Evolutionary conservation across 768 basidiomycete species (phyloP).

Genomic region (Mycena epipterygia): DNA sequence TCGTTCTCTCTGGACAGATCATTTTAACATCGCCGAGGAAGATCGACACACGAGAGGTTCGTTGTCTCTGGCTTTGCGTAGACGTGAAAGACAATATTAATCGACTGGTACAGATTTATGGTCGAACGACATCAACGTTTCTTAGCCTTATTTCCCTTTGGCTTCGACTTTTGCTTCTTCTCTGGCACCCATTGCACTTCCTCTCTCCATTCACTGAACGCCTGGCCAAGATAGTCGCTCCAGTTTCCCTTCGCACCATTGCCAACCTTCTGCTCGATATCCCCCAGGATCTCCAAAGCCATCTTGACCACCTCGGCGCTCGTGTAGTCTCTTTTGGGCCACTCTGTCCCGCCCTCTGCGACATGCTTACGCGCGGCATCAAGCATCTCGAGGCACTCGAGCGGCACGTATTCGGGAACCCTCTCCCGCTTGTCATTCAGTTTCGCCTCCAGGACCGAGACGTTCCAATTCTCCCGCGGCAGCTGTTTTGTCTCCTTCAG

Average conservation of each 20-base stretch:
- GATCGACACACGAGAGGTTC: no score
- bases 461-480: conserved; percentile 21
- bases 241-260: background rate
- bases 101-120: no score
- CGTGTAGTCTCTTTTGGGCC: conserved; percentile 4
- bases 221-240: background rate
- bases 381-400: conserved; percentile 15
- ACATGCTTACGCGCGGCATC: conserved; percentile 21
- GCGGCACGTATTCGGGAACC: conserved; percentile 20
- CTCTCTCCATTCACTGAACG: conserved; percentile 1
- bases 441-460: background rate
- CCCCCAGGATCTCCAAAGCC: background rate
- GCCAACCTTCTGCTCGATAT: background rate
- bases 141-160: background rate
- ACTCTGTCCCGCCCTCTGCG: conserved; percentile 4
- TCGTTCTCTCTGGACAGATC: no score
- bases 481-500: conserved; percentile 6
- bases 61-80: no score
- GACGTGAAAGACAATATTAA: no score
- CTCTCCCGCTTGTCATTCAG: background rate
- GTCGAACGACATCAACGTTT: no score
- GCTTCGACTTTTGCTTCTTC: background rate
- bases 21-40: no score
- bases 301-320: conserved; percentile 13
- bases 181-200: background rate